Percentiles rank a stretch among this genome's conserved stretches.
Evolutionary conservation across 345 rosid genomes (phyloP).

Genomic region (Alliaria petiolata): DNA sequence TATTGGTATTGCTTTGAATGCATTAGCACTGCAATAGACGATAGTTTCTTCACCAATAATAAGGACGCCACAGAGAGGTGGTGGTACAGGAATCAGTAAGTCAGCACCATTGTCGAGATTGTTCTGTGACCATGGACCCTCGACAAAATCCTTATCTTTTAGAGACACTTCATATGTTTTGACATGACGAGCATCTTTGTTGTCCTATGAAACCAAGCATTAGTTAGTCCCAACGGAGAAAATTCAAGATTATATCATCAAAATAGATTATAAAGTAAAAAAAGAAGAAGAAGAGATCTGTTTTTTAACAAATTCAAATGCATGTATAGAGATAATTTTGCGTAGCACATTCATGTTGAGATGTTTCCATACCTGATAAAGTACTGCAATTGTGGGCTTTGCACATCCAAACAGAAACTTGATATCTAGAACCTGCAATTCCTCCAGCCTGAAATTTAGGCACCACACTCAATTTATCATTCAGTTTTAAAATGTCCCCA

Average conservation of each 20-base stretch:
- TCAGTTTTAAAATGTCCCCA: neutral
- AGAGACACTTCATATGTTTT: slow-evolving; percentile 93
- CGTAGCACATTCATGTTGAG: neutral
- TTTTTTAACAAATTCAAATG: neutral
- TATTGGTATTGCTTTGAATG: slow-evolving; percentile 87
- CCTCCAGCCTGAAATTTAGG: slow-evolving; percentile 71
- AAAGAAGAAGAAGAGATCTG: neutral
- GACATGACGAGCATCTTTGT: slow-evolving; percentile 96
- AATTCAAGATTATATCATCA: slow-evolving; percentile 2
- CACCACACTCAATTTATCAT: slow-evolving; percentile 7
- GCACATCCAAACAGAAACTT: slow-evolving; percentile 93
- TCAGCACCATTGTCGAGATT: slow-evolving; percentile 94
- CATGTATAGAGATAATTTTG: neutral
- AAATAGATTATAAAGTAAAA: neutral
- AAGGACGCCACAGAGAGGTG: slow-evolving; percentile 97
- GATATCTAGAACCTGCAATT: slow-evolving; percentile 97
- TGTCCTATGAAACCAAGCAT: slow-evolving; percentile 55
- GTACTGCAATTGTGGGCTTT: slow-evolving; percentile 95
- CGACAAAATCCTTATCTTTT: slow-evolving; percentile 93
- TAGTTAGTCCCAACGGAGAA: slow-evolving; percentile 2
- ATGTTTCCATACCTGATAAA: slow-evolving; percentile 64
- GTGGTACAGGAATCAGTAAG: slow-evolving; percentile 90
- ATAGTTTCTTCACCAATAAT: slow-evolving; percentile 97
- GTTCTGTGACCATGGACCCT: slow-evolving; percentile 98
- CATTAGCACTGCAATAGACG: slow-evolving; percentile 90